phyloP scores from a whole-genome alignment of 2,329 filamentous ascomycete species.

The Zymoseptoria passerinii region DNA sequence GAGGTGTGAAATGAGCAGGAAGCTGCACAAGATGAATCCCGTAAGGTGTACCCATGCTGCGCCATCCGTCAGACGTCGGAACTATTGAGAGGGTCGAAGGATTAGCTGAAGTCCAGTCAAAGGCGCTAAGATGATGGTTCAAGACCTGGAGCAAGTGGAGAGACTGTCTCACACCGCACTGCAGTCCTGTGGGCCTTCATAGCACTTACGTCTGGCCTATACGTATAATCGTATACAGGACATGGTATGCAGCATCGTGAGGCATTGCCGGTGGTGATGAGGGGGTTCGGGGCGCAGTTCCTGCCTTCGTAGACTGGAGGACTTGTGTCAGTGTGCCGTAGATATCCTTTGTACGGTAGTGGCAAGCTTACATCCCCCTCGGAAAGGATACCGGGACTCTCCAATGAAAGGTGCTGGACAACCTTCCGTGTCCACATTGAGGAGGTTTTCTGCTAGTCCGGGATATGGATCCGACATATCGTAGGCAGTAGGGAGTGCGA shows the following conservation, averaged over 20 bases:
- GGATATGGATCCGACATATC: background rate
- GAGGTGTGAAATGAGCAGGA: constrained; percentile 67
- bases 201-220: constrained; percentile 46
- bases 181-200: no score
- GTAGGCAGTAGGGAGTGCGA: background rate
- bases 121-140: no score
- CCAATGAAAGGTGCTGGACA: constrained; percentile 24
- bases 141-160: no score
- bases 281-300: constrained; percentile 21
- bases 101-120: no score
- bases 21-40: constrained; percentile 60
- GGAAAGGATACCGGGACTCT: constrained; percentile 17
- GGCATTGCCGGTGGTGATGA: constrained; percentile 13
- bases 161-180: no score
- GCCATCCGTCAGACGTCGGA: constrained; percentile 50
- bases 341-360: background rate
- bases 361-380: constrained; percentile 19
- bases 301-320: constrained; percentile 16
- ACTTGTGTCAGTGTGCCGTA: background rate
- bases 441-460: constrained; percentile 3
- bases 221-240: constrained; percentile 67
- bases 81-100: constrained; percentile 2
- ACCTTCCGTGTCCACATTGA: constrained; percentile 17
- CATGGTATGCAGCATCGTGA: constrained; percentile 70
- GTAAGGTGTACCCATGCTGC: constrained; percentile 72